These are phyloP conservation scores for Suillus fuscotomentosus DNA, from an alignment of 768 basidiomycete species.

Conservation along the genomic window DNA sequence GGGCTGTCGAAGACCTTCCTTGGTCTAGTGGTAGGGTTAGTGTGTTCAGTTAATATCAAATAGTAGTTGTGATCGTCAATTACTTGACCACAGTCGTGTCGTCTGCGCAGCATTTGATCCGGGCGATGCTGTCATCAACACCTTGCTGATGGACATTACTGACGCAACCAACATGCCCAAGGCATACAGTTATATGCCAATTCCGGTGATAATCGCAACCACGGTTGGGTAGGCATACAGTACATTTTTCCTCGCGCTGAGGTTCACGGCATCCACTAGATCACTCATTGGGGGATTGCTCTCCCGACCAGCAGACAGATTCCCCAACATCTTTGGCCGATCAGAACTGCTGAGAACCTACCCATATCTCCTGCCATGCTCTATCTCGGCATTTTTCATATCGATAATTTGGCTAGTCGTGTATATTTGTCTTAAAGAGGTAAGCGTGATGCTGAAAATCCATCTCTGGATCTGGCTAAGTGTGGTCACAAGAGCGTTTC, in stretches of 20 bases:
- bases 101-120: conserved; percentile 51
- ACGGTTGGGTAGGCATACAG: conserved; percentile 38
- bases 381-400: conserved; percentile 40
- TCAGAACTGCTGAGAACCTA: conserved; percentile 57
- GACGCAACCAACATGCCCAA: conserved; percentile 28
- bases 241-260: conserved; percentile 9
- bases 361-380: conserved; percentile 75
- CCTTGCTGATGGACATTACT: conserved; percentile 43
- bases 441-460: not conserved
- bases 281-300: conserved; percentile 68
- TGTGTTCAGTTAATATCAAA: not conserved
- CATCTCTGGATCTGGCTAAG: not conserved
- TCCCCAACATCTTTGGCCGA: conserved; percentile 57
- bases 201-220: conserved; percentile 40
- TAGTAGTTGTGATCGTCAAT: not conserved
- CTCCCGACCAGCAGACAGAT: conserved; percentile 63
- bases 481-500: not conserved
- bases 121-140: conserved; percentile 49
- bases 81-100: conserved; percentile 31
- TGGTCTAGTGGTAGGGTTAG: conserved; percentile 38
- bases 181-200: conserved; percentile 61
- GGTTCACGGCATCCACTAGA: conserved; percentile 29
- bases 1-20: conserved; percentile 47
- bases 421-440: not conserved
- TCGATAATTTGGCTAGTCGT: not conserved